Conservation (phyloP, 192 early-diverging fungal genomes). For the Diversispora epigaea region DNA sequence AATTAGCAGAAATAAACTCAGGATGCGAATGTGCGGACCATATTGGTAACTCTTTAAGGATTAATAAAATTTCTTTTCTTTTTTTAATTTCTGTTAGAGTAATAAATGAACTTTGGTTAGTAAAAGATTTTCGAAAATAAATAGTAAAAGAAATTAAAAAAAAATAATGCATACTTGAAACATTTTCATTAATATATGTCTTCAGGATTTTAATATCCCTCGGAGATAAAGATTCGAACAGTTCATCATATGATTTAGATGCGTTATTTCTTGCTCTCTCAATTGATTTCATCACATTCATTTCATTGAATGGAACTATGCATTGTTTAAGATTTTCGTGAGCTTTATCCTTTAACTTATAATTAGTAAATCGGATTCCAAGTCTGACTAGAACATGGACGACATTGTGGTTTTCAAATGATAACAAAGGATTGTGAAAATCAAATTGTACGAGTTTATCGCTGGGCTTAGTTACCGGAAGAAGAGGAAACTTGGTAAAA, state of each 20-base stretch:
- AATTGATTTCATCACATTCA: not conserved
- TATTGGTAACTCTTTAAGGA: not conserved
- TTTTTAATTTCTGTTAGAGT: not conserved
- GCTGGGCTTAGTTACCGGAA: not conserved
- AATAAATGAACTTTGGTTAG: not conserved
- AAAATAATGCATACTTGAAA: too few species aligned
- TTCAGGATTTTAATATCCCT: not conserved
- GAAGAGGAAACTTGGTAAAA: not conserved
- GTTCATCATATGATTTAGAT: not conserved
- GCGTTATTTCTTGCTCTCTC: not conserved
- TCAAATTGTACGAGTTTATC: conserved; percentile 5
- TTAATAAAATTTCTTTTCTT: not conserved
- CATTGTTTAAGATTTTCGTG: conserved; percentile 3
- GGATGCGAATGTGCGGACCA: not conserved
- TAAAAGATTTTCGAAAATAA: too few species aligned
- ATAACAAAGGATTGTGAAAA: not conserved
- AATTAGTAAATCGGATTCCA: not conserved
- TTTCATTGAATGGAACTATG: not conserved
- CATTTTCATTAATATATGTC: not conserved
- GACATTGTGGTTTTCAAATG: not conserved
- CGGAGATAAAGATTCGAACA: not conserved
- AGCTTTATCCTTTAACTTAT: not conserved
- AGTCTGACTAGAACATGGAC: not conserved
- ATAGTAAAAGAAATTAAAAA: too few species aligned
- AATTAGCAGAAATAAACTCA: not conserved